A percentile compares a stretch with the other conserved stretches of the same genome.
phyloP scores from a whole-genome alignment of 2,329 filamentous ascomycete genomes.

The Diaporthe vaccinii region DNA sequence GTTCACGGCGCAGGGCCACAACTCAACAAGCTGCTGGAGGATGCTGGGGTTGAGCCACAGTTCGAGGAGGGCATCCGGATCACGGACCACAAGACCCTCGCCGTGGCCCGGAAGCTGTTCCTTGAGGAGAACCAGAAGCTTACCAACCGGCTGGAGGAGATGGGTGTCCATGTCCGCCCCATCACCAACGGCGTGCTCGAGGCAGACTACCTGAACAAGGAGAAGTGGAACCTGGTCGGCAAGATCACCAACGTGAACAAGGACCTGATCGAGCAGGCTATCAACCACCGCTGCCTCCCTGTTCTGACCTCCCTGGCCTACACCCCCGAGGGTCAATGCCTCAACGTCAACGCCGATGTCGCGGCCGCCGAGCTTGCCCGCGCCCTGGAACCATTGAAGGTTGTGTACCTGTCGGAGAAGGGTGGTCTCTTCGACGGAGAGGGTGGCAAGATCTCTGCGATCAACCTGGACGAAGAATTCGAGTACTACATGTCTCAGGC shows the following conservation, averaged over 20 bases:
- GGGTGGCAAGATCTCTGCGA: conserved; percentile 93
- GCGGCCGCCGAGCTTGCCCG: conserved; percentile 93
- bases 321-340: conserved; percentile 87
- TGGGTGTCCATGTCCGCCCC: conserved; percentile 89
- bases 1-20: conserved; percentile 96
- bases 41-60: conserved; percentile 92
- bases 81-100: conserved; percentile 94
- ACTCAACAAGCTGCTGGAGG: conserved; percentile 90
- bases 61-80: conserved; percentile 97
- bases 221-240: conserved; percentile 95
- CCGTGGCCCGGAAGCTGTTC: conserved; percentile 91
- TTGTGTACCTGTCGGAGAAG: conserved; percentile 98
- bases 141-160: conserved; percentile 88
- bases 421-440: conserved; percentile 95
- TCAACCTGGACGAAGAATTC: conserved; percentile 97
- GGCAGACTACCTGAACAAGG: conserved; percentile 95
- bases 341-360: conserved; percentile 98
- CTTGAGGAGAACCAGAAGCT: conserved; percentile 95
- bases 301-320: conserved; percentile 98
- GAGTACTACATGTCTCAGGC: conserved; percentile 92
- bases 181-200: conserved; percentile 91
- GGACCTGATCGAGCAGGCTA: conserved; percentile 89
- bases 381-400: conserved; percentile 92
- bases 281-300: conserved; percentile 90
- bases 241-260: conserved; percentile 96